Percentiles rank a stretch among this genome's conserved stretches.
These are phyloP conservation scores for Xylaria venustula DNA, from an alignment of 495 filamentous ascomycete species.

Conservation along the genomic window DNA sequence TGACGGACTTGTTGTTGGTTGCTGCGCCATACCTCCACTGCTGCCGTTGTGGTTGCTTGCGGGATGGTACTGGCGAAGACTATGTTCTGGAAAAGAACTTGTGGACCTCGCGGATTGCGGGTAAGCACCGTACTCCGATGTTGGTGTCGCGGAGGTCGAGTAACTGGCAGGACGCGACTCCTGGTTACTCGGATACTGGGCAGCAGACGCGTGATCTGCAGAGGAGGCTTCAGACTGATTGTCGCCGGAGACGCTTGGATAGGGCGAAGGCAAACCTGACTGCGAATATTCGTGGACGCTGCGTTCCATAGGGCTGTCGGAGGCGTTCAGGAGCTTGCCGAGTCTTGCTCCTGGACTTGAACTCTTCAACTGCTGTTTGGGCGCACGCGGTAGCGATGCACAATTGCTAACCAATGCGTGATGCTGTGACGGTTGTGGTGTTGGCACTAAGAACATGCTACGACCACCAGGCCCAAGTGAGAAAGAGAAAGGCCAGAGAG, in stretches of 20 bases:
- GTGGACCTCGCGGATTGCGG: slow-evolving; percentile 73
- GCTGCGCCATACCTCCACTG: slow-evolving; percentile 93
- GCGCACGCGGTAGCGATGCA: slow-evolving; percentile 24
- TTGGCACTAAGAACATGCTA: slow-evolving; percentile 46
- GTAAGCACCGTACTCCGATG: slow-evolving; percentile 82
- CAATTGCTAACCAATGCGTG: slow-evolving; percentile 31
- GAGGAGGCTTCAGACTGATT: slow-evolving; percentile 75
- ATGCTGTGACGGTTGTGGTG: slow-evolving; percentile 29
- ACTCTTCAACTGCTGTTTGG: slow-evolving; percentile 31
- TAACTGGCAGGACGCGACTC: slow-evolving; percentile 72
- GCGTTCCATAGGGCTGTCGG: slow-evolving; percentile 76
- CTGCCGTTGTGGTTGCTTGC: slow-evolving; percentile 69
- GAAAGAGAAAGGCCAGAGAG: slow-evolving; percentile 25
- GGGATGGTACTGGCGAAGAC: slow-evolving; percentile 68
- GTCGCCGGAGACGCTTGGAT: slow-evolving; percentile 66
- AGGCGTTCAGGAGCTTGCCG: slow-evolving; percentile 33
- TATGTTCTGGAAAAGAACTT: slow-evolving; percentile 75
- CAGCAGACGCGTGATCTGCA: slow-evolving; percentile 87
- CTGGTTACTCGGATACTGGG: slow-evolving; percentile 67
- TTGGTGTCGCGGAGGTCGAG: slow-evolving; percentile 77
- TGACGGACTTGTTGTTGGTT: slow-evolving; percentile 92
- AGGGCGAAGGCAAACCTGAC: slow-evolving; percentile 94
- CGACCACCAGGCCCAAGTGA: slow-evolving; percentile 27
- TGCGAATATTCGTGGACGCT: slow-evolving; percentile 91
- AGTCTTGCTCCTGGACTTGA: slow-evolving; percentile 31